Evolutionary conservation across 75 land plant genomes (phyloP).

Genomic region (Gnetum montanum): DNA sequence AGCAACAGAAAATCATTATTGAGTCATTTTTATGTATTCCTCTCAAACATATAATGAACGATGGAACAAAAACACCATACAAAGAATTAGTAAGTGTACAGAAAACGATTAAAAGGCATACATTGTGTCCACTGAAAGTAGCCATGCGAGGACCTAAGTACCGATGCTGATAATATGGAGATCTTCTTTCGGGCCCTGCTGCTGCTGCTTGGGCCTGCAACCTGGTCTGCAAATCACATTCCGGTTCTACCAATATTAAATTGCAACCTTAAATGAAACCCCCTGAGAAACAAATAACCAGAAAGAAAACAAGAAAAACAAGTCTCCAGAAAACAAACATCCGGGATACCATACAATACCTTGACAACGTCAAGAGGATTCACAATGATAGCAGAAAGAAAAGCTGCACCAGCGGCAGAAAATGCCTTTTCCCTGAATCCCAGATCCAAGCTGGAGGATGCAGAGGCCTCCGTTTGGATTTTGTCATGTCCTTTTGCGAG

Average conservation of each 20-base stretch:
- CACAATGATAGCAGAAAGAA: conserved; percentile 83
- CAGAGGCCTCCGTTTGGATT: background rate
- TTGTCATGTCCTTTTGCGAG: background rate
- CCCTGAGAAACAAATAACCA: background rate
- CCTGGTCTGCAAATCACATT: conserved; percentile 60
- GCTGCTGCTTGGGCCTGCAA: conserved; percentile 97
- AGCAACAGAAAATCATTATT: too few species aligned
- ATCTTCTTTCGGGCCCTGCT: too few species aligned
- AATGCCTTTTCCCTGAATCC: conserved; percentile 60
- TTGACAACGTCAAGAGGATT: conserved; percentile 98
- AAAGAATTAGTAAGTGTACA: too few species aligned
- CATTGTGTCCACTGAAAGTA: conserved; percentile 35
- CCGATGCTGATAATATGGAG: conserved; percentile 37
- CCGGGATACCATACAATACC: conserved; percentile 20
- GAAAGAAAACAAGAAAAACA: background rate
- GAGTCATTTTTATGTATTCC: too few species aligned
- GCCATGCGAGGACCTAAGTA: conserved; percentile 32
- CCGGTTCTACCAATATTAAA: too few species aligned
- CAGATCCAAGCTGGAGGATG: conserved; percentile 13
- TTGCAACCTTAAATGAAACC: background rate
- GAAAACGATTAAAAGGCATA: too few species aligned
- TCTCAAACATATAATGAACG: too few species aligned
- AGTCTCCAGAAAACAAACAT: background rate
- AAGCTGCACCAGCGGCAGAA: conserved; percentile 94
- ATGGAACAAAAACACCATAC: too few species aligned